Base-by-base conservation (phyloP, 345 rosid genomes). In the Excoecaria agallocha region DNA sequence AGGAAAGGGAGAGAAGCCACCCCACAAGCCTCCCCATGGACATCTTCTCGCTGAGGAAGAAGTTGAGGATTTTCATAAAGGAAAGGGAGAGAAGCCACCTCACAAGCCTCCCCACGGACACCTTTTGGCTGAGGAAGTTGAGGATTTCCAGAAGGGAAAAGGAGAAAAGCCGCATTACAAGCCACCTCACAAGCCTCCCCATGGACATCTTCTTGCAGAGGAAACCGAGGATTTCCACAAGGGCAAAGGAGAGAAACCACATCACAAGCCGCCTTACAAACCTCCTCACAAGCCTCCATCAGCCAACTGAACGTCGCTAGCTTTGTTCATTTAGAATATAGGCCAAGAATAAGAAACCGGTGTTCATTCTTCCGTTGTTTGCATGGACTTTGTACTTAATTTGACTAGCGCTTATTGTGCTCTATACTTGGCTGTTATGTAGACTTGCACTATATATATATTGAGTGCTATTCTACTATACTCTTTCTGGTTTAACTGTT, bases 81-180 rank as follows among this genome's bases (percentile, higher is more conserved):
- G 37, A 7, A 46, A 71, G 16, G 76, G 54, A 20, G 41, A 65
- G 8, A 69, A 72, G 68, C 73, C 74, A 16, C 48, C 48, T 55
- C 61, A 70, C 45, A 65, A 74, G 62, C 78, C 82, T n/a, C 79
- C 79, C 12, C 79, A 70, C n/a, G 75, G 75, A 20, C 79, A 76
- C 20, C 55, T 70, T 71, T 48, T 76, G 12, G 50, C 25, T 38
- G 80, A 77, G 56, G 76, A 25, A 38, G 48, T 57, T 3, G 75
- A 71, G 17, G 80, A 77, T 30, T 56, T 51, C 5, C 37, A 66
- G 25, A 60, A 68, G 52, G 65, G 30, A 1, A 46, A 71, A 13
- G 76, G 19, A 17, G 41, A 65, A 25, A 68, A 69, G 46, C 84
- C 76, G 12, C 78, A 78, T 35, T 61, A 62, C n/a, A 70, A 73